Evolutionary conservation across 2,329 filamentous ascomycete species (phyloP), one percentile per base, ranked within the genome.

Genomic region (Trichoderma aggressivum): DNA sequence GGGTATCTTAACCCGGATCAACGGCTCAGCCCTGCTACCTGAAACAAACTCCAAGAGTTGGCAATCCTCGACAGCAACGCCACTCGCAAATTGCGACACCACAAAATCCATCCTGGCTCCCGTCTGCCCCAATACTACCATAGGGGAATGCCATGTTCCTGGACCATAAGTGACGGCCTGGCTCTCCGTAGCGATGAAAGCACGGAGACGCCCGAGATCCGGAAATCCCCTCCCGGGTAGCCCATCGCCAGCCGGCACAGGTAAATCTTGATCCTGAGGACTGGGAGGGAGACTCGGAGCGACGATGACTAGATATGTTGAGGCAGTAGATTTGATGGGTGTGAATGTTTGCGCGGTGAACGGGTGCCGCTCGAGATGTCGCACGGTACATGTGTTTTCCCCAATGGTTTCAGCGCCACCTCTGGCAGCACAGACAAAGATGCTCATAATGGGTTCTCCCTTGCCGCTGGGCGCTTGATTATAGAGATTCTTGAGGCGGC

Each of bases 91-190:
- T 83, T 98, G 95, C 75, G 92, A 88, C 2, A 98, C 95, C 6
- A 97, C 88, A 80, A 98, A 98, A 78, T 96, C 93, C 61, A 98
- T 84, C 24, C 90, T 86, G 30, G 83, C 82, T 2, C 82, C 85
- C 2, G 76, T 70, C 3, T 78, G 74, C 0, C 94, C 94, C 62
- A 98, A 81, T 18, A 93, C 94, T 16, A 94, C 92, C 95, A 99
- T 98, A 0, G 96, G 96, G 73, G 95, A 94, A 84, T 99, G 96
- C 89, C 95, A 99, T 68, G 94, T 98, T 6, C 94, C 96, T 1
- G 92, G 90, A 1, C 88, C 94, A 80, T 98, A 99, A 3, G 94
- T 98, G 16, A 99, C 93, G 12, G 94, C 94, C 83, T 97, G 94
- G 28, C 87, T 86, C 3, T 89, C 90, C 63, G 86, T 88, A 1